These are phyloP conservation scores for Fusarium hostae DNA, from an alignment of 2,329 filamentous ascomycete genomes.

Conservation along the genomic window DNA sequence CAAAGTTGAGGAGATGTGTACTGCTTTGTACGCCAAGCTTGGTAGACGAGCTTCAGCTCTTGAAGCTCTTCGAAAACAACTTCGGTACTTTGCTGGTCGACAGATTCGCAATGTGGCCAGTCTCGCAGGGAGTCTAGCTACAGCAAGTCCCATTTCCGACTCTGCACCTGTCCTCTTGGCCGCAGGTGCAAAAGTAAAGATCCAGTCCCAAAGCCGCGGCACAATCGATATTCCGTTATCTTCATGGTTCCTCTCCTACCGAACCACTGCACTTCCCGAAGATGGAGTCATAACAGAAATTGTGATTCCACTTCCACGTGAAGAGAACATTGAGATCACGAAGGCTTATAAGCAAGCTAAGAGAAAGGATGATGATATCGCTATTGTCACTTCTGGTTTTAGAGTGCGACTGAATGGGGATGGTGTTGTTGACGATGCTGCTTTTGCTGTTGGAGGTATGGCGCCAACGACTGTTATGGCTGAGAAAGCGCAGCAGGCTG, in stretches of 20 bases:
- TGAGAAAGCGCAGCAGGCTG: background rate
- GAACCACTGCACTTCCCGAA: background rate
- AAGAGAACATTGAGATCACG: background rate
- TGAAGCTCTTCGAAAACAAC: background rate
- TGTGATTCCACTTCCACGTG: background rate
- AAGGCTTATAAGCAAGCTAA: conserved; percentile 7
- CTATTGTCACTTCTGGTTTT: background rate
- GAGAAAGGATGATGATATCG: background rate
- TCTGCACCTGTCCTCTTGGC: background rate
- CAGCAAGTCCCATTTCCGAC: background rate
- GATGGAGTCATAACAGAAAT: background rate
- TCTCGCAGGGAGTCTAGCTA: background rate
- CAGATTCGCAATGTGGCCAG: conserved; percentile 3
- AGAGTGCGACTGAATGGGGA: background rate
- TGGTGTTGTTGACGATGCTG: background rate
- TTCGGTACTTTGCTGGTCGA: background rate
- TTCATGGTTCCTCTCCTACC: background rate
- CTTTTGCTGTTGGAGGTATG: background rate
- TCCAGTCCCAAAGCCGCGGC: background rate
- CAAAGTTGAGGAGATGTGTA: background rate
- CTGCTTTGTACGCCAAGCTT: background rate
- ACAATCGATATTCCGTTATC: background rate
- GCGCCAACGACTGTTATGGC: conserved; percentile 4
- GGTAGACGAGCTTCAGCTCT: background rate
- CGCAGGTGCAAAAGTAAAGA: background rate